phyloP scores from a whole-genome alignment of 2,329 filamentous ascomycete species.

The Penicillium sp. region DNA sequence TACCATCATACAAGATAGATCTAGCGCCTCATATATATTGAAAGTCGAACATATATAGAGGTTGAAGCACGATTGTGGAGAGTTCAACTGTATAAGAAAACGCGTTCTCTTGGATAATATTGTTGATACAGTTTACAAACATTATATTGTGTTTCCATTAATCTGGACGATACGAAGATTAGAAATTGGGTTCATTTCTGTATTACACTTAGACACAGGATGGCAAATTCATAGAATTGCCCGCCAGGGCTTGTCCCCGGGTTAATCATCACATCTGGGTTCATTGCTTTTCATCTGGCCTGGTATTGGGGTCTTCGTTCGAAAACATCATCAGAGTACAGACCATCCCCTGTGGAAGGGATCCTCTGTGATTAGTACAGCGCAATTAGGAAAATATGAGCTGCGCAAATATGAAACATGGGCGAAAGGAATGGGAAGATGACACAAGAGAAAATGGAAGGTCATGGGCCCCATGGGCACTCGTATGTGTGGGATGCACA shows the following conservation, averaged over 20 bases:
- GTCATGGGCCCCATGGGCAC: conserved; percentile 11
- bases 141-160: not conserved
- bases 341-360: conserved; percentile 9
- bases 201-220: conserved; percentile 9
- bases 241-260: conserved; percentile 7
- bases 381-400: conserved; percentile 26
- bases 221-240: conserved; percentile 6
- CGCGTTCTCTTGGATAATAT: not conserved
- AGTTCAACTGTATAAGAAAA: not conserved
- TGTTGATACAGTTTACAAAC: not conserved
- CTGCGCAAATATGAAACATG: conserved; percentile 28
- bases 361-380: conserved; percentile 21
- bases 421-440: conserved; percentile 15
- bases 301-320: conserved; percentile 12
- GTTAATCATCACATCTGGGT: conserved; percentile 36
- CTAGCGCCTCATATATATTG: too few species aligned
- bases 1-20: not conserved
- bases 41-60: too few species aligned
- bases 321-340: conserved; percentile 20
- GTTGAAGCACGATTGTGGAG: not conserved
- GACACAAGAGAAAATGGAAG: conserved; percentile 12
- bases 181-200: not conserved
- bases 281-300: conserved; percentile 32
- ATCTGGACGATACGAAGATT: conserved; percentile 2
- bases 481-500: conserved; percentile 17